A percentile compares a stretch with the other conserved stretches of the same genome.
phyloP scores from a whole-genome alignment of 2,329 filamentous ascomycete genomes.

The Teratosphaeria viscida region DNA sequence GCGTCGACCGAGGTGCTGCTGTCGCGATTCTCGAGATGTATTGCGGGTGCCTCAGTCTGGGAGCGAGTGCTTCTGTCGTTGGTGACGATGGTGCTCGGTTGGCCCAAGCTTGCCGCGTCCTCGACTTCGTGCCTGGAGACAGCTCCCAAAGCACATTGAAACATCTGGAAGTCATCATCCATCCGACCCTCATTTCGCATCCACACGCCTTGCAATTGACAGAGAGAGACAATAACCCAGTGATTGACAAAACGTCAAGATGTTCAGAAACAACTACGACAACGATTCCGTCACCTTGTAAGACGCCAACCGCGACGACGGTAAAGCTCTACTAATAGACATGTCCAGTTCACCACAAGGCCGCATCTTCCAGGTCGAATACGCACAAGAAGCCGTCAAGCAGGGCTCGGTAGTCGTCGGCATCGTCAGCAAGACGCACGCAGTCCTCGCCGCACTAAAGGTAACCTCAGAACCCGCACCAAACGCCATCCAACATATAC shows the following conservation, averaged over 20 bases:
- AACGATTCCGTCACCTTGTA: conserved; percentile 99
- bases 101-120: neutral
- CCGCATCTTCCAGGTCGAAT: conserved; percentile 99
- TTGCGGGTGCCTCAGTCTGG: neutral
- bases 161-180: neutral
- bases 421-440: conserved; percentile 95
- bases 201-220: neutral
- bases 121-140: neutral
- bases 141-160: neutral
- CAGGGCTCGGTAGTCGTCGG: conserved; percentile 97
- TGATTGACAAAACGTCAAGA: conserved; percentile 29
- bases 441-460: conserved; percentile 93
- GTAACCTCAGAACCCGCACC: conserved; percentile 38
- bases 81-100: neutral
- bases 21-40: neutral
- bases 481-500: neutral
- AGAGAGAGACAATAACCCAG: neutral
- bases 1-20: neutral
- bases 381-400: conserved; percentile 97
- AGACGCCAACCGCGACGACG: conserved; percentile 27
- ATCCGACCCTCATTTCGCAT: neutral
- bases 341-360: conserved; percentile 84
- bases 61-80: neutral
- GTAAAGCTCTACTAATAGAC: conserved; percentile 5
- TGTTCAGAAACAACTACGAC: conserved; percentile 99